These are phyloP conservation scores for Murraya koenigii DNA, from an alignment of 345 rosid genomes.

Conservation along the genomic window DNA sequence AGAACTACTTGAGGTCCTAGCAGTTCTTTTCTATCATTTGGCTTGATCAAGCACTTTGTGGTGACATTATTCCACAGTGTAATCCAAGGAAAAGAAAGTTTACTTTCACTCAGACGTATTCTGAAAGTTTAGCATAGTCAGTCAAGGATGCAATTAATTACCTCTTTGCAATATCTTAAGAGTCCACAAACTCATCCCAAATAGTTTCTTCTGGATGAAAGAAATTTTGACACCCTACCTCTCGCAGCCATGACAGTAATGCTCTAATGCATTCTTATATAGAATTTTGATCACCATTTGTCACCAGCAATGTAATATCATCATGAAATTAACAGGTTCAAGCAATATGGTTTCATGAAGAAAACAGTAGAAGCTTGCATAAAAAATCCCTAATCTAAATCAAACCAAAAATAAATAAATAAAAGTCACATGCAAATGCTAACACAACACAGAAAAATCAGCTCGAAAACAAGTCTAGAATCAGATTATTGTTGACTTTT, in stretches of 20 bases:
- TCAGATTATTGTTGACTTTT: not conserved
- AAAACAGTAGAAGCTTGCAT: not conserved
- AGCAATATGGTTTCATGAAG: not conserved
- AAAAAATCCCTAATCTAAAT: not conserved
- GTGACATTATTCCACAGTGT: not conserved
- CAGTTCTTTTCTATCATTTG: not conserved
- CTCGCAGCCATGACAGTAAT: not conserved
- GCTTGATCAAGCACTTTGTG: not conserved
- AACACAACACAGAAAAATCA: not conserved
- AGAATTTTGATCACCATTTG: not conserved
- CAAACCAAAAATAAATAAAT: not conserved
- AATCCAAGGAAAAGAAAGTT: not conserved
- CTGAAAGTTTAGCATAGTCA: not conserved
- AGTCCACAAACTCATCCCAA: not conserved
- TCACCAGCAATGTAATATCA: not conserved
- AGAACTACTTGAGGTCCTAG: not conserved
- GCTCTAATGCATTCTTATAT: not conserved
- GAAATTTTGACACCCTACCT: not conserved
- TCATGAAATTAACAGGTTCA: not conserved
- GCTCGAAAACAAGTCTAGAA: not conserved
- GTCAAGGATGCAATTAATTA: not conserved
- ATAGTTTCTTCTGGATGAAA: not conserved
- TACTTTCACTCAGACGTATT: not conserved
- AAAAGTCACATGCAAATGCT: not conserved
- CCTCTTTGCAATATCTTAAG: not conserved